Conservation (phyloP, 306 rosid genomes). For the Vigna reflexopilosa region DNA sequence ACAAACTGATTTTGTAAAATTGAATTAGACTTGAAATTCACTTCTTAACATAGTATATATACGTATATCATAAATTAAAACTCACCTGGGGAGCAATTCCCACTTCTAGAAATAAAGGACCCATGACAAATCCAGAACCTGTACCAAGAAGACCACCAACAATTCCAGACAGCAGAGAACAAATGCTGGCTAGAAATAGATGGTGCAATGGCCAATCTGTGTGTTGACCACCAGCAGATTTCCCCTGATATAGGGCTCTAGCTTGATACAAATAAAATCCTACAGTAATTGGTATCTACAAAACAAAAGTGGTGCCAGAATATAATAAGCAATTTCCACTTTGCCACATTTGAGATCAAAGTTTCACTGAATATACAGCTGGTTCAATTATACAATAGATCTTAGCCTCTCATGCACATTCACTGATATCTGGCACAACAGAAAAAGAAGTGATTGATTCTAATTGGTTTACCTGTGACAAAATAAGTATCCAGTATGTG, state of each 20-base stretch:
- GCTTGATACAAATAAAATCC: slow-evolving; percentile 75
- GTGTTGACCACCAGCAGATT: slow-evolving; percentile 56
- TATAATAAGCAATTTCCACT: not conserved
- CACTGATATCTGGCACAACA: not conserved
- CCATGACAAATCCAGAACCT: slow-evolving; percentile 90
- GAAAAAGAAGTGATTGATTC: slow-evolving; percentile 2
- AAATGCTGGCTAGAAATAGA: slow-evolving; percentile 53
- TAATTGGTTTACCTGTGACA: slow-evolving; percentile 65
- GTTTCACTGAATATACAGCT: not conserved
- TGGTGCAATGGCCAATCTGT: slow-evolving; percentile 58
- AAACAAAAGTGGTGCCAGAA: not conserved
- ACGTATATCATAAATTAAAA: not conserved
- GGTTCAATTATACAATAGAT: not conserved
- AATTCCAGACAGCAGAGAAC: slow-evolving; percentile 69
- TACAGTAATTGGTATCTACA: slow-evolving; percentile 74
- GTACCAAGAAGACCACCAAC: slow-evolving; percentile 88
- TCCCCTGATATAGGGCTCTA: slow-evolving; percentile 62
- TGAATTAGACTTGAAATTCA: no score
- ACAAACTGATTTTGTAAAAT: no score
- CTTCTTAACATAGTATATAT: no score
- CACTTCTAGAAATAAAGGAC: slow-evolving; percentile 79
- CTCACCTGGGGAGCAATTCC: slow-evolving; percentile 81
- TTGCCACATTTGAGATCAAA: not conserved
- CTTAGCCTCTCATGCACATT: not conserved
- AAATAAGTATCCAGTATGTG: slow-evolving; percentile 65